Percentiles rank a stretch among this genome's conserved stretches.
These are phyloP conservation scores for Tylopilus sp. DNA, from an alignment of 768 basidiomycete genomes.

Conservation along the genomic window DNA sequence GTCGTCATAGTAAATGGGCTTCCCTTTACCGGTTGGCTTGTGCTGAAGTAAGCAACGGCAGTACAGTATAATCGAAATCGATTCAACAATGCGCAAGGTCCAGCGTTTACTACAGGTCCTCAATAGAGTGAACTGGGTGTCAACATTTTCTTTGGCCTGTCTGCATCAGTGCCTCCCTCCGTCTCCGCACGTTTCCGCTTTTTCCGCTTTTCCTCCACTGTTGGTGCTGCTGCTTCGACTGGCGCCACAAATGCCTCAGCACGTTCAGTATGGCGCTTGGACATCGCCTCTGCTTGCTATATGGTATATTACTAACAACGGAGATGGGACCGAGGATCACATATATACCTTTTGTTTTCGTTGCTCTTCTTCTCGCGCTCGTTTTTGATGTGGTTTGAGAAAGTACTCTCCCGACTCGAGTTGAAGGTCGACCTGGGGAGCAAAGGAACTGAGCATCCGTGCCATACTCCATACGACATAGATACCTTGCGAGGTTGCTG, in stretches of 20 bases:
- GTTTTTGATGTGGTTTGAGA: constrained; percentile 88
- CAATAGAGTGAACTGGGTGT: constrained; percentile 23
- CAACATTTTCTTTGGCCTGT: constrained; percentile 41
- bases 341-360: constrained; percentile 60
- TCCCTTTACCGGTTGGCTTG: constrained; percentile 10
- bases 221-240: constrained; percentile 66
- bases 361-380: constrained; percentile 63
- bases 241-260: constrained; percentile 90
- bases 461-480: neutral
- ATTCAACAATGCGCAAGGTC: neutral
- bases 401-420: constrained; percentile 98
- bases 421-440: constrained; percentile 77
- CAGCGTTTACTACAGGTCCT: neutral
- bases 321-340: neutral
- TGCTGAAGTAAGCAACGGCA: constrained; percentile 28
- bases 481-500: constrained; percentile 88
- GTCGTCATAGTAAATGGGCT: constrained; percentile 16
- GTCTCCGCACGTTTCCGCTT: constrained; percentile 45
- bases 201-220: constrained; percentile 75
- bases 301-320: constrained; percentile 1
- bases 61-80: neutral
- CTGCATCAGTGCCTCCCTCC: constrained; percentile 31
- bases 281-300: constrained; percentile 77
- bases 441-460: constrained; percentile 6
- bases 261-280: constrained; percentile 71